Percentiles rank a stretch among this genome's conserved stretches.
These are phyloP conservation scores for Plasmopara halstedii DNA, from an alignment of 352 stramenopile genomes.

Conservation along the genomic window DNA sequence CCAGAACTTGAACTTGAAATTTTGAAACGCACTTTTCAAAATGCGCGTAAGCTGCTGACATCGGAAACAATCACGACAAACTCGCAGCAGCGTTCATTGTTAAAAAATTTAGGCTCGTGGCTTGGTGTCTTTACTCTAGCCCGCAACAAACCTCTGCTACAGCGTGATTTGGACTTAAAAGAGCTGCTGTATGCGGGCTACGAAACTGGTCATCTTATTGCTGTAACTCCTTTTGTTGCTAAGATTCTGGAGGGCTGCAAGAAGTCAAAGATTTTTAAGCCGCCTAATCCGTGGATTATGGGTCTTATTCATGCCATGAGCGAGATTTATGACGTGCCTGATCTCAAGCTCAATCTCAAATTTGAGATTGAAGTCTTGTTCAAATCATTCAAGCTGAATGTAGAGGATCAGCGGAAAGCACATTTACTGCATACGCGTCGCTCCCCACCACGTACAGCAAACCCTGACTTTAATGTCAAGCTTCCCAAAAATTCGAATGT, in stretches of 20 bases:
- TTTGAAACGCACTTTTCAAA: constrained; percentile 90
- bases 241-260: constrained; percentile 99
- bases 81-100: constrained; percentile 94
- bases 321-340: constrained; percentile 97
- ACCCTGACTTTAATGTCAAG: constrained; percentile 99
- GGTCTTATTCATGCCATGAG: constrained; percentile 96
- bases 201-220: constrained; percentile 95
- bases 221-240: constrained; percentile 96
- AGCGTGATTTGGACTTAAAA: constrained; percentile 98
- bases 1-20: constrained; percentile 92
- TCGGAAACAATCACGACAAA: constrained; percentile 98
- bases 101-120: constrained; percentile 99
- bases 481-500: constrained; percentile 44
- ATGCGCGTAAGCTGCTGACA: constrained; percentile 94
- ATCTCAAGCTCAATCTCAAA: constrained; percentile 99
- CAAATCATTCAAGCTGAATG: constrained; percentile 97
- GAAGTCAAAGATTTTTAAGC: constrained; percentile 96
- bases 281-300: constrained; percentile 99
- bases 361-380: constrained; percentile 99
- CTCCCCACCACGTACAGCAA: constrained; percentile 90
- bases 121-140: constrained; percentile 97
- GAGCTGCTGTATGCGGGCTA: constrained; percentile 96
- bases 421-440: constrained; percentile 87
- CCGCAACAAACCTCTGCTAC: constrained; percentile 95
- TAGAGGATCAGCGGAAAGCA: constrained; percentile 94